Percentiles rank a stretch among this genome's conserved stretches.
phyloP scores from a whole-genome alignment of 2,329 filamentous ascomycete species.

The Ceratocystis ficicola region DNA sequence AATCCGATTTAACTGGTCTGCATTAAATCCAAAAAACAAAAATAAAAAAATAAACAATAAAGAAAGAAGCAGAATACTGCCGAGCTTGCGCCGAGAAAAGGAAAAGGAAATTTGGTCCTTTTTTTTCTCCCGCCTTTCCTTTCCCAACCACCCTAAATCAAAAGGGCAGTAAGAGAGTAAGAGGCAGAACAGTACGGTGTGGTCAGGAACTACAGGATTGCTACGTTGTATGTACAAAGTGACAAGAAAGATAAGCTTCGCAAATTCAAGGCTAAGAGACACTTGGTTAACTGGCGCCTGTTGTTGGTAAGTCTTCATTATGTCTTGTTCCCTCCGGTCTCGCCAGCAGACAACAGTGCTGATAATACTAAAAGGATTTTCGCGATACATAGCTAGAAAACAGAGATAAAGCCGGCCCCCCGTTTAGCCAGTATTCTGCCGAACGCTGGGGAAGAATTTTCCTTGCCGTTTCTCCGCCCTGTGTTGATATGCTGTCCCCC shows the following conservation, averaged over 20 bases:
- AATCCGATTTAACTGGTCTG: neutral
- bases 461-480: no score
- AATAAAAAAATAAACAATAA: neutral
- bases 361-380: neutral
- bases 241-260: neutral
- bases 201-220: neutral
- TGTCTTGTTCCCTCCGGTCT: neutral
- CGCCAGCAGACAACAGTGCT: neutral
- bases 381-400: no score
- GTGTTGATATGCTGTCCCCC: no score
- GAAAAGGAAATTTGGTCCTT: neutral
- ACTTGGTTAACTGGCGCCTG: neutral
- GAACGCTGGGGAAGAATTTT: no score
- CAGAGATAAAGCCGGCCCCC: neutral
- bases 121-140: neutral
- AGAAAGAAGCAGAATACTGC: slow-evolving; percentile 2
- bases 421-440: no score
- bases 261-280: neutral
- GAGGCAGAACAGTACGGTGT: neutral
- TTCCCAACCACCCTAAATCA: slow-evolving; percentile 7
- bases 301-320: no score
- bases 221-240: neutral
- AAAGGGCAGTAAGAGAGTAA: neutral
- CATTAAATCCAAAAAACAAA: neutral
- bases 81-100: slow-evolving; percentile 12